These are phyloP conservation scores for Stachybotrys echinatus DNA, from an alignment of 2,329 filamentous ascomycete genomes.

Conservation along the genomic window DNA sequence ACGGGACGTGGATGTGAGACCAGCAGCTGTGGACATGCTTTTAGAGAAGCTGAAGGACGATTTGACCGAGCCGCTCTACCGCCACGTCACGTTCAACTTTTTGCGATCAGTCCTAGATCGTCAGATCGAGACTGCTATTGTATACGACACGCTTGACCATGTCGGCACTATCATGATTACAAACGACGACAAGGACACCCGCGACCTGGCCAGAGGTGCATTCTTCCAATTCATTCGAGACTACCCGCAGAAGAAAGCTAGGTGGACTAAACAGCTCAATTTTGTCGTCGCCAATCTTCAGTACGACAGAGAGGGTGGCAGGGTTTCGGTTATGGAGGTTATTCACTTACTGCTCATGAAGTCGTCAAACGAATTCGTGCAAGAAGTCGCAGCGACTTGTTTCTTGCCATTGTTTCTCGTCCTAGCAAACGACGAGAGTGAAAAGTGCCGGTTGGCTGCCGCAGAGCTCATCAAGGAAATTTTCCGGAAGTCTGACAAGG, in stretches of 20 bases:
- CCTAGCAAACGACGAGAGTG: conserved; percentile 81
- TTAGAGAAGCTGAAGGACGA: conserved; percentile 80
- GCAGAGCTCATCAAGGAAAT: conserved; percentile 74
- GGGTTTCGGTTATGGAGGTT: conserved; percentile 89
- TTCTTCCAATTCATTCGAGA: conserved; percentile 94
- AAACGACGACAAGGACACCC: conserved; percentile 83
- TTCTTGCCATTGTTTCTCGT: conserved; percentile 85
- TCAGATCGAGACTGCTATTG: conserved; percentile 75
- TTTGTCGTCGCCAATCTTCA: conserved; percentile 89
- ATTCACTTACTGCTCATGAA: conserved; percentile 83
- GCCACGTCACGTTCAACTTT: conserved; percentile 93
- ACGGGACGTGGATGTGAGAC: conserved; percentile 68
- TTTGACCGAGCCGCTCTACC: conserved; percentile 85
- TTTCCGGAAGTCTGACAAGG: conserved; percentile 71
- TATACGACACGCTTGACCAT: conserved; percentile 89
- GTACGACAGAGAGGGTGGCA: conserved; percentile 82
- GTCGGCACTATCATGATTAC: conserved; percentile 92
- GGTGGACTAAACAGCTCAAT: conserved; percentile 82
- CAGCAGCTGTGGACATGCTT: conserved; percentile 76
- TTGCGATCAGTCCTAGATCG: conserved; percentile 80
- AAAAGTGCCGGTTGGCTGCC: conserved; percentile 79
- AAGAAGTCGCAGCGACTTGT: conserved; percentile 74
- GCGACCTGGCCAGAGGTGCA: conserved; percentile 80
- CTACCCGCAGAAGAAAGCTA: conserved; percentile 85
- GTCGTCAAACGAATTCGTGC: conserved; percentile 73